Conservation (phyloP, 441 rosid species). For the Gossypium schwendimanii region DNA sequence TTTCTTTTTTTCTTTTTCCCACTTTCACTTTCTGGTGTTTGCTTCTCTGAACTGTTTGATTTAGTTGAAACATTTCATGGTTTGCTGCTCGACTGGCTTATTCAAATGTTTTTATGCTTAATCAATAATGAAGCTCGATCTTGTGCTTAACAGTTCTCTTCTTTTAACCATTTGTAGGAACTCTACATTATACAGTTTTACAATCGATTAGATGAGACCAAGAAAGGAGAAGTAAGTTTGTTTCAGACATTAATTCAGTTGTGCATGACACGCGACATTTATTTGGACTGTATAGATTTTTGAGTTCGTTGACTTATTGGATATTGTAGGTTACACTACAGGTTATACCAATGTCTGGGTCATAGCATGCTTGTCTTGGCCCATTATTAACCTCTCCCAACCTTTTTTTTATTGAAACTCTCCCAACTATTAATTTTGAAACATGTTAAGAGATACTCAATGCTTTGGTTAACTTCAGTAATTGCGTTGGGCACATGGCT, state of each 20-base stretch:
- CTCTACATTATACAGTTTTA: conserved; percentile 61
- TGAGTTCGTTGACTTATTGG: not conserved
- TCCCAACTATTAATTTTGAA: not conserved
- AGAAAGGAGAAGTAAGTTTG: conserved; percentile 81
- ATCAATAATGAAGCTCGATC: conserved; percentile 5
- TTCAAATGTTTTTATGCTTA: not conserved
- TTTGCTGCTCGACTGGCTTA: not conserved
- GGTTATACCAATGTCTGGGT: not conserved
- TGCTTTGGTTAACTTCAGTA: not conserved
- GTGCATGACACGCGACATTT: not conserved
- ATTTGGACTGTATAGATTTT: not conserved
- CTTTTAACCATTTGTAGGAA: conserved; percentile 44
- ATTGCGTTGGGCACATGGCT: not conserved
- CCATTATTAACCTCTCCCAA: not conserved
- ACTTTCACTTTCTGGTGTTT: conserved; percentile 1
- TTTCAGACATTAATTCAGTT: conserved; percentile 8
- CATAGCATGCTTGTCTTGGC: not conserved
- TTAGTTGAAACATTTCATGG: not conserved
- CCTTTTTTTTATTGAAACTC: too few relatives aligned
- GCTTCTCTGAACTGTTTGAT: not conserved
- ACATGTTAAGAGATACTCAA: not conserved
- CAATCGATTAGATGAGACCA: conserved; percentile 67
- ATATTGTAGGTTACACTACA: not conserved
- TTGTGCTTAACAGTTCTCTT: conserved; percentile 4
- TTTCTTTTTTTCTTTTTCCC: not conserved